Evolutionary conservation across 306 rosid species (phyloP), one percentile per base, ranked within the genome.

Genomic region (Hippophae rhamnoides): DNA sequence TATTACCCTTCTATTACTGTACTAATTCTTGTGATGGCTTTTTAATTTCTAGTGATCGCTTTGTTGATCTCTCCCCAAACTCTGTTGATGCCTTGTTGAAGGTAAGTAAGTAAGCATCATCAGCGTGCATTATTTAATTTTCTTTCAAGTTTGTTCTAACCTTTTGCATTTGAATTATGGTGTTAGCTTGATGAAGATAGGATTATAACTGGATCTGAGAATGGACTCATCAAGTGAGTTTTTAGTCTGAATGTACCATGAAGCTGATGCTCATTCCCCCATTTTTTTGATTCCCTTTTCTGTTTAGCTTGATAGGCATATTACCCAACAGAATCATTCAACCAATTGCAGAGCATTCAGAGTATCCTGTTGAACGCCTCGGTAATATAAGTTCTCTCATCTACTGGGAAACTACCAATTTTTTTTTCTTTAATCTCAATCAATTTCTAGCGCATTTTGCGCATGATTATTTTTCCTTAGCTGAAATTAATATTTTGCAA

Each of bases 161-260:
- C 18, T 64, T 61, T 56, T 54, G 56, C 26, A 7, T 50, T 54
- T 52, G 27, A 13, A 11, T 41, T 2, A 47, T 40, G 54, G 49
- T 43, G 66, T 73, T 72, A 90, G 97, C 89, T 90, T 83, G 97
- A 90, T 54, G 97, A 90, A 79, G 94, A 90, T 76, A 78, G 95
- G 74, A 68, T 90, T 64, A 79, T 90, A 64, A 69, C 82, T 62
- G 97, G 89, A 79, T 87, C 97, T 1, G 97, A 85, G 86, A 87
- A 83, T 69, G 97, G 96, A 63, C 74, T 90, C 53, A 90, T 90
- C 74, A 90, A 84, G 97, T 90, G 76, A 90, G 88, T 77, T 65
- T 64, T 25, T 58, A 47, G 54, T 26, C 12, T 64, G 56, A 76
- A 57, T 44, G 23, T 69, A 43, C 55, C 23, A 9, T 44, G 11